phyloP scores from a whole-genome alignment of 805 yeast genomes.

The Monosporozyma yasuniensis region DNA sequence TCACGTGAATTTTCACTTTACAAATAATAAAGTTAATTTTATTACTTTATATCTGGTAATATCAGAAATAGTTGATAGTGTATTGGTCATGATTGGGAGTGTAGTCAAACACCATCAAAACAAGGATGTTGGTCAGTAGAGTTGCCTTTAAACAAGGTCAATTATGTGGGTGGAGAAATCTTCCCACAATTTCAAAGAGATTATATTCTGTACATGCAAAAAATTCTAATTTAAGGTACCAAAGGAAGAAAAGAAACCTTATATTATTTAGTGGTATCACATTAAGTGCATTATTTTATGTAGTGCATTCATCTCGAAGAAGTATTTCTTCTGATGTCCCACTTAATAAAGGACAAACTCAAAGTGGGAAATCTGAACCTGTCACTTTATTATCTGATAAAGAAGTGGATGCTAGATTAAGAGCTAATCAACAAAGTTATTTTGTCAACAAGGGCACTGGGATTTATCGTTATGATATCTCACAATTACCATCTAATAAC shows the following conservation, averaged over 20 bases:
- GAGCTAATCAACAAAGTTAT: conserved; percentile 73
- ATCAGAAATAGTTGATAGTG: no score
- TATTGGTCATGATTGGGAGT: no score
- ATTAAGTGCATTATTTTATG: not conserved
- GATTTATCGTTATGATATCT: conserved; percentile 75
- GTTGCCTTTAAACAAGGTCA: not conserved
- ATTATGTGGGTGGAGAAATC: not conserved
- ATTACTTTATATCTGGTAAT: no score
- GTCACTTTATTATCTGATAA: conserved; percentile 52
- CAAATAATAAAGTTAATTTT: no score
- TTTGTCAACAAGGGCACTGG: conserved; percentile 79
- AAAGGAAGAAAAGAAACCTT: not conserved
- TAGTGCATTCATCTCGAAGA: conserved; percentile 12
- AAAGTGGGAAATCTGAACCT: conserved; percentile 3
- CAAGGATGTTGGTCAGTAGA: not conserved
- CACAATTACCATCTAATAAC: conserved; percentile 82
- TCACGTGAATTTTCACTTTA: not conserved
- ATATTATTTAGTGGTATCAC: not conserved
- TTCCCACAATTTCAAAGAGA: not conserved
- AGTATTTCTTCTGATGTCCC: conserved; percentile 17
- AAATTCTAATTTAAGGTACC: not conserved
- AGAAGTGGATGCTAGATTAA: conserved; percentile 60
- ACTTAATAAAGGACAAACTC: not conserved
- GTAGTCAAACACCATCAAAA: no score
- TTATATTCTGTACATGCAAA: not conserved